Base-by-base conservation (phyloP, 2,329 filamentous ascomycete genomes). In the Alternaria sp. region DNA sequence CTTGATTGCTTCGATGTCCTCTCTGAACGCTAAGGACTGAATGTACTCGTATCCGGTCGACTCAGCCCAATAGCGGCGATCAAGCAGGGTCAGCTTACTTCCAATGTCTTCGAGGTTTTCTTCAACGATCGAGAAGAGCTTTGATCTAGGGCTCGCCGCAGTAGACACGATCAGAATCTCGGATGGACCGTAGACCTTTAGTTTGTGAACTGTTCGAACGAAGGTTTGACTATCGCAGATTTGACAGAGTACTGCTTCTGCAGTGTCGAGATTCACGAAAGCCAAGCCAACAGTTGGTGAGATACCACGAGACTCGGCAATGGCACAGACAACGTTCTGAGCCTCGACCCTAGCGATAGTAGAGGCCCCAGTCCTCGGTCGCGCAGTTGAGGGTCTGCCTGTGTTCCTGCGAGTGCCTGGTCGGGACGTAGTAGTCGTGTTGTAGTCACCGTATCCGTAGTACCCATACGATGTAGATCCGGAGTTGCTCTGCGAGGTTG, bases 201-300 rank as follows among this genome's bases (percentile, higher is more conserved):
- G 86, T 77, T 97, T 97, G 79, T 97, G 92, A 28, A 97, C 84
- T 0, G 93, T 97, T 74, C 90, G 90, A 61, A 93, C 90, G 76
- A 97, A 98, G 32, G 93, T 96, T 77, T 97, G 93, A 60, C 90
- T 96, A 78, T 98, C 95, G 74, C 91, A 93, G 67, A 98, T 95
- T 74, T 97, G 93, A 74, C 93, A 96, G 43, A 98, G 85, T 26
- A 93, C 88, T 15, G 89, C 92, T 80, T 97, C 93, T 43, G 91
- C 92, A 3, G 92, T 94, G 45, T 92, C 90, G 4, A 96, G 84
- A 74, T 98, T 96, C 74, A 97, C 85, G 74, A 97, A 94, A 3
- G 93, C 92, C 44, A 97, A 84, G 1, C 95, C 94, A 2, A 98
- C 90, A 0, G 90, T 91, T 0, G 93, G 93, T 21, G 92, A 90